Base-by-base conservation (phyloP, 148 eudicot genomes). In the Rhododendron ferrugineum region DNA sequence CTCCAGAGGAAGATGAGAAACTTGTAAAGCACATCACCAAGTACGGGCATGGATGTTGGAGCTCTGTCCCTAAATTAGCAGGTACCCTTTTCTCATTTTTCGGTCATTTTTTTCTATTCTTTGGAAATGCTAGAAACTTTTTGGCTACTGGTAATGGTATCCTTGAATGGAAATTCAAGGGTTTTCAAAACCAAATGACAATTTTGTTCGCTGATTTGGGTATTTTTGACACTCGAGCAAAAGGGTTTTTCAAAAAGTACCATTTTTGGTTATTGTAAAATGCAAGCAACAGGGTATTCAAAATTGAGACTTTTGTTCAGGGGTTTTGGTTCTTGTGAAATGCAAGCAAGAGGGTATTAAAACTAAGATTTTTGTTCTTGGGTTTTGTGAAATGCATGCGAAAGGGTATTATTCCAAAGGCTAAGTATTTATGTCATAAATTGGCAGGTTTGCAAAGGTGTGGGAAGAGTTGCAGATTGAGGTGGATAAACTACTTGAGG, bases 1-100 rank as follows among this genome's bases (percentile, higher is more conserved):
- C 99, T 76, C 99, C 99, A 28, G 99, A 96, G 75, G 99, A 96
- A 94, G 99, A 96, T 92, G 99, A 95, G 84, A 96, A 95, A 49
- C 99, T 96, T 76, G 89, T 96, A 7, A 91, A 90, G 78, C 98
- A 96, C 85, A 94, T 96, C 52, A 94, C 95, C 28, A 93, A 91
- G 76, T 88, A 84, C 73, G 96, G 96, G 52, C 94, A 93, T 91
- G 94, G 94, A 23, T 94, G 96, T 52, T 94, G 96, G 96, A 92
- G 94, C 87, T 94, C 96, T 83, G 96, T 94, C 72, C 94, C 96
- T 85, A 94, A 94, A 85, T 92, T 94, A 70, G 93, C 94, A 34
- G 94, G 96, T 93, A 83, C 58, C 37, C n/a, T 76, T 6, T 18
- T 14, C 36, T 73, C 76, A 13, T 16, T 30, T 3, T 85, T 4